Evolutionary conservation across 306 rosid species (phyloP), one percentile per base, ranked within the genome.

Genomic region (Astragalus membranaceus): DNA sequence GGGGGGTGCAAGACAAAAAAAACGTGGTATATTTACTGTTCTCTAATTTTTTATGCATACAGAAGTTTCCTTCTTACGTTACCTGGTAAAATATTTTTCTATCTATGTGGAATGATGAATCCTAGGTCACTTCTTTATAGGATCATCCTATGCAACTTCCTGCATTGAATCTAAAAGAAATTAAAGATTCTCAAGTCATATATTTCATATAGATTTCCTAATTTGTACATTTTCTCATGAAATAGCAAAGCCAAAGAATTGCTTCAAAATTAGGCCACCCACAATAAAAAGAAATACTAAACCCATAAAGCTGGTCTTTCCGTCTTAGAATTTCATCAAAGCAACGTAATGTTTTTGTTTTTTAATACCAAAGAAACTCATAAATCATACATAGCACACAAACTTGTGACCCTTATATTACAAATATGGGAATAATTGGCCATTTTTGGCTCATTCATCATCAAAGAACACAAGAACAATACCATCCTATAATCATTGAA

Each of bases 231-330:
- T 79, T 76, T 79, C 71, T 77, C 70, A 72, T 66, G 70, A 43
- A 79, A 79, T 64, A 73, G 66, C 64, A 67, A 79, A 84, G 80
- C 89, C 72, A 87, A 90, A 81, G 98, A 70, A 93, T 88, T 76
- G 75, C 89, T 90, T 93, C 83, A 83, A 32, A 44, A 65, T n/a
- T 80, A 87, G 88, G 81, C 88, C 83, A 81, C 80, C 83, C 75
- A 73, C 75, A 64, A 69, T 65, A 75, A 57, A 82, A 83, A 84
- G 87, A 80, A 88, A 88, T 88, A 7, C 96, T 78, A 85, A 93
- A 90, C 87, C 98, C 84, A 62, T 67, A 55, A 58, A 58, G 29
- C 14, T 48, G 10, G 62, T 72, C 42, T 72, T 72, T 72, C 75
- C 51, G 82, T 58, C 78, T 58, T 35, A 78, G 74, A 81, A 72